Evolutionary conservation across 305 asterid species (phyloP), one percentile per base, ranked within the genome.

Genomic region (Rubia tinctorum): DNA sequence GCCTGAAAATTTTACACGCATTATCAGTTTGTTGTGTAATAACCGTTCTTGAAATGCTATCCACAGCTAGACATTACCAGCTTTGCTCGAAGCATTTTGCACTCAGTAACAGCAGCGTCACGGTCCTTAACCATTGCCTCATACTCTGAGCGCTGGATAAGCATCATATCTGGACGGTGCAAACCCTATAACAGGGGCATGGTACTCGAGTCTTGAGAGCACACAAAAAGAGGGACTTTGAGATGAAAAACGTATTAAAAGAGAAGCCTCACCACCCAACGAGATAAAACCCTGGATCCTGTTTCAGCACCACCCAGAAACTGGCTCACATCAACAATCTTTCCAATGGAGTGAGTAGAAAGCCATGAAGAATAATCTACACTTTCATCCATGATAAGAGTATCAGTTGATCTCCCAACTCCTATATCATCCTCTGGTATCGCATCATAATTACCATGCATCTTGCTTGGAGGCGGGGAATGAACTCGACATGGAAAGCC

Each of bases 291-390:
- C 62, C 64, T 66, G 69, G 55, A 51, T 59, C 73, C 78, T 58
- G n/a, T 69, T 68, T 75, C 78, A 13, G 45, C 49, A 40, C 73
- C 69, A 67, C 74, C 78, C 7, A 67, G 74, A 72, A 72, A 61
- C 69, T 61, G 69, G 23, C 75, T 61, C 37, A 72, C n/a, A 53
- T 72, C 75, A 61, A 61, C 75, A 72, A 72, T 75, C 78, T 60
- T 69, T 6, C 73, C 69, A 59, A 75, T 42, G 18, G 73, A 75
- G 34, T 75, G 73, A 68, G 60, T 30, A 27, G 78, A 58, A 59
- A 75, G 68, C 73, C 74, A 59, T 43, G 61, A 75, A 2, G 78
- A 47, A 39, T 75, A 68, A 15, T 67, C 73, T 43, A 56, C 73
- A 14, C 5, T 13, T 58, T 67, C 69, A 51, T 75, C 73, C 78